Evolutionary conservation across 23 red algal genomes (phyloP).

Genomic region (Agarophyton chilense): DNA sequence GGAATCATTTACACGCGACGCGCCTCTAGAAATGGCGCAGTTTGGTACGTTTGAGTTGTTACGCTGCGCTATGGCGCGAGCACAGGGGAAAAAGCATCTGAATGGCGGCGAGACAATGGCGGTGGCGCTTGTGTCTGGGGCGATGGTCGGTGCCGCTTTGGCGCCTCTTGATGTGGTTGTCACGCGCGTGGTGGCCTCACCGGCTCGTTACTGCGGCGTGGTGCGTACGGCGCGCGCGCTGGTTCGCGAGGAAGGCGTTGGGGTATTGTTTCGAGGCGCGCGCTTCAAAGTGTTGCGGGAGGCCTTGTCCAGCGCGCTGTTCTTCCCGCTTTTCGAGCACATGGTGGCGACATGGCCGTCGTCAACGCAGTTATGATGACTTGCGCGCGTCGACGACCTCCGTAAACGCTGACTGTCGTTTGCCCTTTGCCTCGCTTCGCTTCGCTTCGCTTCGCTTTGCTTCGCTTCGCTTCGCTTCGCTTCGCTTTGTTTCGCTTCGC

Average conservation of each 20-base stretch:
- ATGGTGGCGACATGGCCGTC: too few relatives aligned
- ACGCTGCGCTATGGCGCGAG: background rate
- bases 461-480: too few relatives aligned
- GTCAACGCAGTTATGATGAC: too few relatives aligned
- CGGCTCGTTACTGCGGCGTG: background rate
- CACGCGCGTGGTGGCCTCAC: background rate
- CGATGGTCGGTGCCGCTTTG: background rate
- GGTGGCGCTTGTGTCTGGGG: background rate
- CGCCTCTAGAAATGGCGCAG: background rate
- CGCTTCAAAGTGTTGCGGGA: background rate
- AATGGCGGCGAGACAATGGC: too few relatives aligned
- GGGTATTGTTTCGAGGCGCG: background rate
- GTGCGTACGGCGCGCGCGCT: background rate
- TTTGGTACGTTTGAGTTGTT: background rate
- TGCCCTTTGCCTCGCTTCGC: too few relatives aligned
- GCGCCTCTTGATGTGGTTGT: slow-evolving; percentile 15
- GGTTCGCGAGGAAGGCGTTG: slow-evolving; percentile 3
- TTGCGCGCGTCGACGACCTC: too few relatives aligned
- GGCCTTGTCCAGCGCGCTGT: slow-evolving; percentile 15
- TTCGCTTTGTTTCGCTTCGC: too few relatives aligned
- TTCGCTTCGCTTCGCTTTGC: too few relatives aligned
- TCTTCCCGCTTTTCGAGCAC: background rate
- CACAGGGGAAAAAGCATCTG: too few relatives aligned
- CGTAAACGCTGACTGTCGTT: too few relatives aligned
- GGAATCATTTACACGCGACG: background rate